Evolutionary conservation across 2,329 filamentous ascomycete genomes (phyloP), one percentile per base, ranked within the genome.

Genomic region (Paraphaeosphaeria sporulosa): DNA sequence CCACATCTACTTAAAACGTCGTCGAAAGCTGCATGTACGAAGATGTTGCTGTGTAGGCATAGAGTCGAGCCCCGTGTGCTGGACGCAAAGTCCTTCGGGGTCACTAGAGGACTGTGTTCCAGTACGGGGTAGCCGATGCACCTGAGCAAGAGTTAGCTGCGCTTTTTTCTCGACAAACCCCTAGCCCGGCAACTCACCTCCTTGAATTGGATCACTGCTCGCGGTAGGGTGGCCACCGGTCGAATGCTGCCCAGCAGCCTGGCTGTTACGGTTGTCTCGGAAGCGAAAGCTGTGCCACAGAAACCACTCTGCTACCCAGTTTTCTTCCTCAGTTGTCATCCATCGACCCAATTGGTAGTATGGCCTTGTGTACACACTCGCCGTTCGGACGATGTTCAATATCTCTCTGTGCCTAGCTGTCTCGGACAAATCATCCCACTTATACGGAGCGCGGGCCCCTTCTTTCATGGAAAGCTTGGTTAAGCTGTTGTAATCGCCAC

Each of bases 281-380:
- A 80, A 83, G n/a, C 82, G 79, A 62, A 83, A 84, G 60, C 81
- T 80, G 65, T 84, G 82, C 82, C 82, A 84, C 6, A 84, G 74
- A 64, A 81, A 80, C 82, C 82, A 84, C n/a, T 79, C 74, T 32
- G 82, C 82, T 40, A 84, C 79, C 82, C 82, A 84, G 57, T 84
- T 84, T 49, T 76, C 74, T 63, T 78, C 78, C 10, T 78, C 73
- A 10, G 74, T 75, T 52, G 78, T 78, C 19, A 66, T 70, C 56
- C 80, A 80, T 27, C 73, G 72, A 15, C 81, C 82, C 49, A 76
- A 69, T 19, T 80, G 75, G 63, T 82, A 84, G 49, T 78, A 77
- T 1, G 70, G 66, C 49, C 67, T 72, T 7, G 81, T 82, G 17
- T 78, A 70, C 1, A 67, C 66, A 7, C 76, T 73, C n/a, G 81